Conservation (phyloP, 2,329 filamentous ascomycete species). For the Neonectria punicea region DNA sequence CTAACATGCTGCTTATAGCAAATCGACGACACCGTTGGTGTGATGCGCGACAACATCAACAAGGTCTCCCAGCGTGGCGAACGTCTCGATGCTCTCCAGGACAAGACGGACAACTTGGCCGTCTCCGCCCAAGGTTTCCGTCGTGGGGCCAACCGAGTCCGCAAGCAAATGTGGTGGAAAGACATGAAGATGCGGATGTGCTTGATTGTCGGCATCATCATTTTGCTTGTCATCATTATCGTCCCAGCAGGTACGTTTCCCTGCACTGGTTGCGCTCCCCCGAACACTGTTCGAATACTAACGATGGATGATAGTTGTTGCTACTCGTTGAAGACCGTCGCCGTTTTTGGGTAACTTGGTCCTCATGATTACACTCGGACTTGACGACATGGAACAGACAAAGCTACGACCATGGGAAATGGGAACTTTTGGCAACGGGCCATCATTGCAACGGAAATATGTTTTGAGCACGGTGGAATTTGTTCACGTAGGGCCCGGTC, state of each 20-base stretch:
- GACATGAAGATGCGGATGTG: conserved; percentile 99
- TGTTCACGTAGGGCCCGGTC: conserved; percentile 46
- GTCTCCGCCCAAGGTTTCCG: conserved; percentile 95
- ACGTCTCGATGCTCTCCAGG: conserved; percentile 85
- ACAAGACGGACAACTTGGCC: conserved; percentile 95
- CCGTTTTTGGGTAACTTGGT: conserved; percentile 41
- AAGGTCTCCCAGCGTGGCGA: conserved; percentile 95
- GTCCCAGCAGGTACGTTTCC: conserved; percentile 79
- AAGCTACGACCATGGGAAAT: conserved; percentile 44
- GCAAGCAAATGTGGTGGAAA: conserved; percentile 99
- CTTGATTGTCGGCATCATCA: conserved; percentile 88
- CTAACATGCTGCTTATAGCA: conserved; percentile 67
- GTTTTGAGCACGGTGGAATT: conserved; percentile 50
- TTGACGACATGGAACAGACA: conserved; percentile 43
- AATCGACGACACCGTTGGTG: conserved; percentile 95
- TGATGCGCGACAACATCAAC: conserved; percentile 98
- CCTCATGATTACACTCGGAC: conserved; percentile 39
- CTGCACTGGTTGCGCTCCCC: background rate
- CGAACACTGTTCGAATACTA: conserved; percentile 9
- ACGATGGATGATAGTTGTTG: conserved; percentile 46
- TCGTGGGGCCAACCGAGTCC: conserved; percentile 93
- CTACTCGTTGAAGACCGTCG: conserved; percentile 46
- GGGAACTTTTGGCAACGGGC: conserved; percentile 43
- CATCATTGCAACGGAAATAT: conserved; percentile 45
- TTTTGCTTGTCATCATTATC: conserved; percentile 93